Percentiles rank a stretch among this genome's conserved stretches.
Evolutionary conservation across 2,329 filamentous ascomycete genomes (phyloP).

Genomic region (Ampelomyces quisqualis): DNA sequence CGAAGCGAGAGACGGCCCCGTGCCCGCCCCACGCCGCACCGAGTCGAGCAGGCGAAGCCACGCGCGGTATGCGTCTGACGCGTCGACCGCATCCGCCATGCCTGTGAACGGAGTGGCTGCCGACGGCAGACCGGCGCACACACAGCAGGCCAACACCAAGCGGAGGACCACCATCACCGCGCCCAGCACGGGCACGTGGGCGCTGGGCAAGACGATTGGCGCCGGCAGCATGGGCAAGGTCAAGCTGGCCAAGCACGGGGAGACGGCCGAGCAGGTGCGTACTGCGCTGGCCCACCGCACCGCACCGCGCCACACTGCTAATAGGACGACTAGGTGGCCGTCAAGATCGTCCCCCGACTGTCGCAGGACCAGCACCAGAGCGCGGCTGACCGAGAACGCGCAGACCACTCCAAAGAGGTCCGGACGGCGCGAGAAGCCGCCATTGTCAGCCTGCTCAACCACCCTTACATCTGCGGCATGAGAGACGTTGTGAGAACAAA

Average conservation of each 20-base stretch:
- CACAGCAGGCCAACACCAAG: constrained; percentile 28
- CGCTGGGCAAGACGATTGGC: constrained; percentile 93
- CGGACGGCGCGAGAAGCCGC: constrained; percentile 92
- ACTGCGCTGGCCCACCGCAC: too few species aligned
- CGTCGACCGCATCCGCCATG: constrained; percentile 41
- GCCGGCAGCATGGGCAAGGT: constrained; percentile 99
- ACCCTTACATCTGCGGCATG: constrained; percentile 95
- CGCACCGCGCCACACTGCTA: constrained; percentile 6
- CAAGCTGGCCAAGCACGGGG: constrained; percentile 87
- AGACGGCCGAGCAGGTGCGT: constrained; percentile 84
- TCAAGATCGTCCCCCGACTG: constrained; percentile 93
- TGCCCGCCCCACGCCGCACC: constrained; percentile 49
- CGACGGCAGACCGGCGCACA: constrained; percentile 28
- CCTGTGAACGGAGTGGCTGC: constrained; percentile 41
- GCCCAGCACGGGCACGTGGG: constrained; percentile 81
- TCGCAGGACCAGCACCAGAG: constrained; percentile 80
- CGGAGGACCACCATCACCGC: constrained; percentile 82
- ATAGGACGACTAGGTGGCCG: constrained; percentile 67
- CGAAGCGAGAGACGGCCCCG: constrained; percentile 60
- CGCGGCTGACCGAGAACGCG: constrained; percentile 75
- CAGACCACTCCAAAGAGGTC: constrained; percentile 95
- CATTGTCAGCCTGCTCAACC: constrained; percentile 90
- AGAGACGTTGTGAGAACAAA: constrained; percentile 93
- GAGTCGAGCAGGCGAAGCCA: constrained; percentile 55
- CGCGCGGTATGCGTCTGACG: constrained; percentile 50